phyloP scores from a whole-genome alignment of 192 early-diverging fungal species.

The Coemansia javaensis region DNA sequence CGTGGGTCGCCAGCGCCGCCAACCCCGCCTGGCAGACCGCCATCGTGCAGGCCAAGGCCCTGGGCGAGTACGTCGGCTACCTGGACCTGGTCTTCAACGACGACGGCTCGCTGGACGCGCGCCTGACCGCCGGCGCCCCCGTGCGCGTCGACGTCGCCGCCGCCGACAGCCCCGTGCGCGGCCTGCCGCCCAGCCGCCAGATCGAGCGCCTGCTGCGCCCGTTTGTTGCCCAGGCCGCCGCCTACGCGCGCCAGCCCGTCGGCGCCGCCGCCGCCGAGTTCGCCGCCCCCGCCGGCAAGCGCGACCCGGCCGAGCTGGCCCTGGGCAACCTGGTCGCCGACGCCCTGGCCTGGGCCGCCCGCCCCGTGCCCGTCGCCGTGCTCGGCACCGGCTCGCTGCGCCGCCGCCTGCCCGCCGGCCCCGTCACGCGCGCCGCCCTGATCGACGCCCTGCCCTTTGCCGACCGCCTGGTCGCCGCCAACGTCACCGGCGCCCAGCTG shows the following conservation, averaged over 20 bases:
- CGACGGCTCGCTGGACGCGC: slow-evolving; percentile 53
- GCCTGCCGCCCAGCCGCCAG: slow-evolving; percentile 21
- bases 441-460: slow-evolving; percentile 62
- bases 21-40: slow-evolving; percentile 64
- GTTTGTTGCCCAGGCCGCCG: slow-evolving; percentile 6
- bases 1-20: slow-evolving; percentile 43
- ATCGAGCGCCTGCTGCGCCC: slow-evolving; percentile 9
- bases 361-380: slow-evolving; percentile 47
- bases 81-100: slow-evolving; percentile 61
- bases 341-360: slow-evolving; percentile 52
- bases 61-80: slow-evolving; percentile 64
- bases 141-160: slow-evolving; percentile 56
- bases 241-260: slow-evolving; percentile 40
- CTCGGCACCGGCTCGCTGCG: slow-evolving; percentile 65
- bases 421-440: slow-evolving; percentile 56
- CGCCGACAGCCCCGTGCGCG: slow-evolving; percentile 47
- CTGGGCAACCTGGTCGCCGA: slow-evolving; percentile 66
- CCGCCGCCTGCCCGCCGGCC: slow-evolving; percentile 48
- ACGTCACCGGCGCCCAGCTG: slow-evolving; percentile 54
- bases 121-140: slow-evolving; percentile 53
- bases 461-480: slow-evolving; percentile 50
- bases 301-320: slow-evolving; percentile 51
- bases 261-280: slow-evolving; percentile 46
- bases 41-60: slow-evolving; percentile 69
- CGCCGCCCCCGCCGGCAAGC: slow-evolving; percentile 35